phyloP scores from a whole-genome alignment of 108 stramenopile genomes.

The Skeletonema grethae region DNA sequence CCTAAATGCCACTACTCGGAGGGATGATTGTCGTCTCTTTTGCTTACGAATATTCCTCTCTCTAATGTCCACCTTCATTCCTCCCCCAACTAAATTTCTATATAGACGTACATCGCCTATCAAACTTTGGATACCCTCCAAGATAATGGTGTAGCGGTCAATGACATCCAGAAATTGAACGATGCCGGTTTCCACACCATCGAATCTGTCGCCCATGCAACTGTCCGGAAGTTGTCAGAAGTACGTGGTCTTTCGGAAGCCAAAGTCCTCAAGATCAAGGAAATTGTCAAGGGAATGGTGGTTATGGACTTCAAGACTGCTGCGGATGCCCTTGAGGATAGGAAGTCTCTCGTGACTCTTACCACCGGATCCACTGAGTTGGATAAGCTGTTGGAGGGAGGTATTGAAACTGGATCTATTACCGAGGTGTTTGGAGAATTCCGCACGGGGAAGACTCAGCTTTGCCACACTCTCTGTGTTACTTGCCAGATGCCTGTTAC shows the following conservation, averaged over 20 bases:
- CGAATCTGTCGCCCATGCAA: conserved; percentile 96
- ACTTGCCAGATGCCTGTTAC: conserved; percentile 97
- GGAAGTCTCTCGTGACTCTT: conserved; percentile 84
- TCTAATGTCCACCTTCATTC: conserved; percentile 8
- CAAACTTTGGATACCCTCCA: conserved; percentile 82
- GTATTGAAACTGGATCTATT: conserved; percentile 97
- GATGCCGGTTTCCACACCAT: conserved; percentile 97
- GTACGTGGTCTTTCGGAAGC: conserved; percentile 97
- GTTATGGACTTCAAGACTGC: conserved; percentile 98
- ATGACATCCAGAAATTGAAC: conserved; percentile 95
- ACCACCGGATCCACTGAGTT: conserved; percentile 97
- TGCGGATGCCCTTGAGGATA: conserved; percentile 89
- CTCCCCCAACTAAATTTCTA: conserved; percentile 17
- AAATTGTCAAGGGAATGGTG: conserved; percentile 91
- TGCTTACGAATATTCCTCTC: not conserved
- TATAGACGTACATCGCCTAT: conserved; percentile 56
- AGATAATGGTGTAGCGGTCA: conserved; percentile 94
- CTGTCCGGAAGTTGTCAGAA: conserved; percentile 91
- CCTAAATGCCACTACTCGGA: not conserved
- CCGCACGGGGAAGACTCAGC: conserved; percentile 98
- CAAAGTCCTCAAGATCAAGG: conserved; percentile 96
- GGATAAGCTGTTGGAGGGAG: conserved; percentile 96
- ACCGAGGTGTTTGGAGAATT: conserved; percentile 99
- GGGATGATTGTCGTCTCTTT: not conserved
- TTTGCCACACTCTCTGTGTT: conserved; percentile 99